phyloP scores from a whole-genome alignment of 2,329 filamentous ascomycete species.

The Kalaharituber pfeilii region DNA sequence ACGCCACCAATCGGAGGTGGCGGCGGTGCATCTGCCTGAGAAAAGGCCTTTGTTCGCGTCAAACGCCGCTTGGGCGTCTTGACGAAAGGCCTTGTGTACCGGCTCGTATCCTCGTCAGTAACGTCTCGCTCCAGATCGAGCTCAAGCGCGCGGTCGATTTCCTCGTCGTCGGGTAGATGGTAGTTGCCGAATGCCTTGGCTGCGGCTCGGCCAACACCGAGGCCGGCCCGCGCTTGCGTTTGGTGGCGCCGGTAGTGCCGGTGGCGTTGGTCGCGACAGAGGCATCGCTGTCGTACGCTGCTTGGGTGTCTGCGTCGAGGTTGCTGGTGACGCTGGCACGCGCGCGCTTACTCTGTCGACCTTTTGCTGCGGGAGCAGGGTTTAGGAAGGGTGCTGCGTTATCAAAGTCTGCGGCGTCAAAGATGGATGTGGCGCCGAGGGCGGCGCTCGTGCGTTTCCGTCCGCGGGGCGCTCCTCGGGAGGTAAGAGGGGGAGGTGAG shows the following conservation, averaged over 20 bases:
- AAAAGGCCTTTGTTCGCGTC: constrained; percentile 14
- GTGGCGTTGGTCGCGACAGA: constrained; percentile 24
- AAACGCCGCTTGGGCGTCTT: constrained; percentile 24
- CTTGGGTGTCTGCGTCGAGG: constrained; percentile 32
- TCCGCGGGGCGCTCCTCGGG: background rate
- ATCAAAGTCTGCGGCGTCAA: background rate
- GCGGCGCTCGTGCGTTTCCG: background rate
- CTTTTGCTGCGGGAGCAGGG: background rate
- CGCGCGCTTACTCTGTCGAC: background rate
- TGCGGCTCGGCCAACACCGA: constrained; percentile 33
- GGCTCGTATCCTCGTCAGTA: constrained; percentile 34
- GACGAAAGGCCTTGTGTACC: constrained; percentile 28
- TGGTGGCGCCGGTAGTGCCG: constrained; percentile 27
- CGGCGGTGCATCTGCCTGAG: background rate
- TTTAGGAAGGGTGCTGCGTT: background rate
- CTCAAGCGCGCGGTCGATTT: constrained; percentile 48
- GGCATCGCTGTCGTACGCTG: background rate
- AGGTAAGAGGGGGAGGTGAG: background rate
- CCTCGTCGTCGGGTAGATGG: constrained; percentile 41
- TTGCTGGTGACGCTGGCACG: constrained; percentile 6
- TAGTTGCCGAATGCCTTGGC: constrained; percentile 32
- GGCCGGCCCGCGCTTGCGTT: constrained; percentile 10
- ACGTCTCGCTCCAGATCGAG: constrained; percentile 44
- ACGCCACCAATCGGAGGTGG: background rate
- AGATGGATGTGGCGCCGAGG: background rate